Percentiles rank a stretch among this genome's conserved stretches.
Conservation (phyloP, 2,329 filamentous ascomycete species). For the Falciphora oryzae region DNA sequence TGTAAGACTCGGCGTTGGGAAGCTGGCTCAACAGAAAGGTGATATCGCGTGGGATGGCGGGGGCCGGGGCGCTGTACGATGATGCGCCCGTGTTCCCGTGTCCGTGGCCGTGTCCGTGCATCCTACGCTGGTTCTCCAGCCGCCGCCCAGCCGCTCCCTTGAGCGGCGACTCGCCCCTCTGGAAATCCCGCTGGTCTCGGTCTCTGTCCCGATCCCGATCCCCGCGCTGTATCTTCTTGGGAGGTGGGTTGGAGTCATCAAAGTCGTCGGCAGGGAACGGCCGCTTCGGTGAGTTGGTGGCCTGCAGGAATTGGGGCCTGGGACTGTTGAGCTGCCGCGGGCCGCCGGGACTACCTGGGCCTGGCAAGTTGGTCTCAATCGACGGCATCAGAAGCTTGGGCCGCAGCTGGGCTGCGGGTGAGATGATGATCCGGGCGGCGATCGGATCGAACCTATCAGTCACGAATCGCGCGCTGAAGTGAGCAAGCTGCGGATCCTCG, state of each 20-base stretch:
- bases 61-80: conserved; percentile 41
- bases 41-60: conserved; percentile 62
- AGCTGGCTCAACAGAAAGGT: conserved; percentile 66
- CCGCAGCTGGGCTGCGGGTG: conserved; percentile 69
- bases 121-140: conserved; percentile 69
- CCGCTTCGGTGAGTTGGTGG: conserved; percentile 53
- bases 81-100: conserved; percentile 22
- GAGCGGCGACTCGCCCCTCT: conserved; percentile 83
- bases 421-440: conserved; percentile 74
- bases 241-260: conserved; percentile 65
- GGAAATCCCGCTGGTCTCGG: conserved; percentile 59
- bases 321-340: conserved; percentile 33
- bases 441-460: conserved; percentile 75
- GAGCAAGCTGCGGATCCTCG: conserved; percentile 69
- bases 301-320: conserved; percentile 39
- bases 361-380: conserved; percentile 39
- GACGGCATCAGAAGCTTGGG: conserved; percentile 49
- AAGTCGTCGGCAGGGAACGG: conserved; percentile 65
- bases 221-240: conserved; percentile 71
- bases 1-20: conserved; percentile 67
- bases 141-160: conserved; percentile 86
- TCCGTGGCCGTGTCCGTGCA: conserved; percentile 39
- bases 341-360: conserved; percentile 14
- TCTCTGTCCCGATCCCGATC: conserved; percentile 33
- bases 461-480: conserved; percentile 73